A percentile compares a stretch with the other conserved stretches of the same genome.
Conservation (phyloP, 345 rosid genomes). For the Eucalyptus polybractea region DNA sequence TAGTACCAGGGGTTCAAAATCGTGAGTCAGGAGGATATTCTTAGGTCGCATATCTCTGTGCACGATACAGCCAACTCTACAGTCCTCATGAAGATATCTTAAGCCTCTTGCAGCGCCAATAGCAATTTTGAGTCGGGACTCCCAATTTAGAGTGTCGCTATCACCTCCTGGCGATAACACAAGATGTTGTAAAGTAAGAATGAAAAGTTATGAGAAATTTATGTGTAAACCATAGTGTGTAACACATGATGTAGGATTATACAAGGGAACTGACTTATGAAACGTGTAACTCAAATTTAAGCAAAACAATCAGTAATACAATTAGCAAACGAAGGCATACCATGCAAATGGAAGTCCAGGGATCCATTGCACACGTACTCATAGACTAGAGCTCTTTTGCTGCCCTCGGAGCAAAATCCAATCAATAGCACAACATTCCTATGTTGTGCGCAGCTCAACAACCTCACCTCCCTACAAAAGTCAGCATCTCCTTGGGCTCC, state of each 20-base stretch:
- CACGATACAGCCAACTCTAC: constrained; percentile 68
- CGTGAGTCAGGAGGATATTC: constrained; percentile 62
- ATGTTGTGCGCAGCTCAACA: constrained; percentile 72
- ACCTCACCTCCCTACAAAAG: constrained; percentile 59
- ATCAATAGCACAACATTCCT: constrained; percentile 60
- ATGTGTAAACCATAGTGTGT: background rate
- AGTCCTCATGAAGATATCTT: constrained; percentile 72
- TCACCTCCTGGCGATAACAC: constrained; percentile 24
- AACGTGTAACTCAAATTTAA: background rate
- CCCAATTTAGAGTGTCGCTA: constrained; percentile 31
- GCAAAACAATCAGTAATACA: background rate
- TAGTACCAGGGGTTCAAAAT: constrained; percentile 62
- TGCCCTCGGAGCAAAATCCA: constrained; percentile 48
- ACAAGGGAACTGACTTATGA: background rate
- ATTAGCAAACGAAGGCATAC: constrained; percentile 8
- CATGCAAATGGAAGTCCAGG: constrained; percentile 57
- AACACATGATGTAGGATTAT: background rate
- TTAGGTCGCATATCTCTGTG: constrained; percentile 54
- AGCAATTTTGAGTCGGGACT: constrained; percentile 48
- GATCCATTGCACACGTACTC: constrained; percentile 74
- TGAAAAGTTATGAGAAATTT: background rate
- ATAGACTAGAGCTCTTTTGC: constrained; percentile 44
- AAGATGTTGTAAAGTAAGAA: background rate
- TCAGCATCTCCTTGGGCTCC: constrained; percentile 51
- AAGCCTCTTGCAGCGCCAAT: constrained; percentile 60